A percentile compares a stretch with the other conserved stretches of the same genome.
Evolutionary conservation across 2,329 filamentous ascomycete species (phyloP).

Genomic region (Pseudogymnoascus sp.): DNA sequence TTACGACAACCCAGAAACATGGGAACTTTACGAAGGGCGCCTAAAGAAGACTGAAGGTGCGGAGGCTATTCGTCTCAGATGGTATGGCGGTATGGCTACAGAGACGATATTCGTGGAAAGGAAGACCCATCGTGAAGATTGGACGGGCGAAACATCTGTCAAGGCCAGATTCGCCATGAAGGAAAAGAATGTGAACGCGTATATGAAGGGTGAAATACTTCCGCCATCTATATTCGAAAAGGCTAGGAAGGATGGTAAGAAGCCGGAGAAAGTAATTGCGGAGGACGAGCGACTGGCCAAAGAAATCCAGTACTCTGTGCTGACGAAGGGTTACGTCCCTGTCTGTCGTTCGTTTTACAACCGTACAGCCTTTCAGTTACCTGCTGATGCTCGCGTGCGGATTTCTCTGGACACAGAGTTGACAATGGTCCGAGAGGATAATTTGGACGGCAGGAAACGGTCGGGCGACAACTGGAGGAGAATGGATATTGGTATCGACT

Average conservation of each 20-base stretch:
- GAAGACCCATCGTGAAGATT: slow-evolving; percentile 97
- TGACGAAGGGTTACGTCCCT: slow-evolving; percentile 78
- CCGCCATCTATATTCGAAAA: slow-evolving; percentile 92
- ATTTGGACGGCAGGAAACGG: slow-evolving; percentile 69
- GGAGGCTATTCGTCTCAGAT: slow-evolving; percentile 88
- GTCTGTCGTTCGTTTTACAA: slow-evolving; percentile 97
- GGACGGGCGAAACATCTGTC: slow-evolving; percentile 98
- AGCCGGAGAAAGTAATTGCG: slow-evolving; percentile 81
- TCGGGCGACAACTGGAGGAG: slow-evolving; percentile 88
- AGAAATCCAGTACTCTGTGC: slow-evolving; percentile 87
- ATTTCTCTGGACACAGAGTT: slow-evolving; percentile 96
- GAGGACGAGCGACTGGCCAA: slow-evolving; percentile 82
- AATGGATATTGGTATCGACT: slow-evolving; percentile 96
- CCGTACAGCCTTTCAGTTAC: slow-evolving; percentile 93
- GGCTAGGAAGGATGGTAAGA: slow-evolving; percentile 89
- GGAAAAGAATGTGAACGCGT: slow-evolving; percentile 95
- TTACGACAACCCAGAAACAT: slow-evolving; percentile 89
- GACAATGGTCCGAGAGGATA: slow-evolving; percentile 91
- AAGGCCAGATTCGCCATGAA: slow-evolving; percentile 93
- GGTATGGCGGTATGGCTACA: slow-evolving; percentile 94
- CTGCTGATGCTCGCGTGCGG: slow-evolving; percentile 88
- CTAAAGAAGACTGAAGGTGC: slow-evolving; percentile 97
- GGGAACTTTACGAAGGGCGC: slow-evolving; percentile 88
- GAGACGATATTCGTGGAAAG: slow-evolving; percentile 96
- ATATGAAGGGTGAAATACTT: slow-evolving; percentile 73